A percentile compares a stretch with the other conserved stretches of the same genome.
phyloP scores from a whole-genome alignment of 2,329 filamentous ascomycete species.

The Diaporthe vexans region DNA sequence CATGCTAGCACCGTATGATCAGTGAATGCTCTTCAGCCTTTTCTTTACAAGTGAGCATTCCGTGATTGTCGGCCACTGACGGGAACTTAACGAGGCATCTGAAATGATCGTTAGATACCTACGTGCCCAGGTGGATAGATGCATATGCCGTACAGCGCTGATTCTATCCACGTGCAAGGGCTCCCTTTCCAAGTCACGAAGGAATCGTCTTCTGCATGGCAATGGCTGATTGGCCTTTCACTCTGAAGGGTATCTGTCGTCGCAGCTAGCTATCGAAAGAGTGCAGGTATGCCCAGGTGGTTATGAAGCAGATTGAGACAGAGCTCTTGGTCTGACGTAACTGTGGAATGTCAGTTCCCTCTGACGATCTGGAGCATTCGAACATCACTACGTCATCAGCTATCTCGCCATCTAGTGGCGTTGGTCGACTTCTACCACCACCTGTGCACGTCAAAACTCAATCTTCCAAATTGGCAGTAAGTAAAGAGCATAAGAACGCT shows the following conservation, averaged over 20 bases:
- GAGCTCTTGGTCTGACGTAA: slow-evolving; percentile 15
- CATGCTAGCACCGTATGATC: neutral
- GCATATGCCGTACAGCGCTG: neutral
- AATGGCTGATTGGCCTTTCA: neutral
- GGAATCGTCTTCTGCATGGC: too few relatives aligned
- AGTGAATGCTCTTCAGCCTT: neutral
- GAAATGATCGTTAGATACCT: neutral
- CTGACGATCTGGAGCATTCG: slow-evolving; percentile 18
- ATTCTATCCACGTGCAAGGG: neutral
- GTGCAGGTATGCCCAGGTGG: neutral
- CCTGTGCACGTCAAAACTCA: neutral
- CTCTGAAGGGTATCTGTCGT: neutral
- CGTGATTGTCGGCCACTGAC: too few relatives aligned
- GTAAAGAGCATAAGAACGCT: neutral
- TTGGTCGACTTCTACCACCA: neutral
- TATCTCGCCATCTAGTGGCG: slow-evolving; percentile 6
- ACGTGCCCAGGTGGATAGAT: too few relatives aligned
- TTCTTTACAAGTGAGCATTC: too few relatives aligned
- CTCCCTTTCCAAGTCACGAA: neutral
- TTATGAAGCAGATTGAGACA: neutral
- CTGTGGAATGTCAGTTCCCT: slow-evolving; percentile 22
- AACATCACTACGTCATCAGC: slow-evolving; percentile 35
- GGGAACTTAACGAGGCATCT: neutral
- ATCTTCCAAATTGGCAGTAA: neutral
- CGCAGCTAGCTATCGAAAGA: neutral